Percentiles rank a stretch among this genome's conserved stretches.
Conservation (phyloP, 2,329 filamentous ascomycete species). For the Aspergillus sp. region DNA sequence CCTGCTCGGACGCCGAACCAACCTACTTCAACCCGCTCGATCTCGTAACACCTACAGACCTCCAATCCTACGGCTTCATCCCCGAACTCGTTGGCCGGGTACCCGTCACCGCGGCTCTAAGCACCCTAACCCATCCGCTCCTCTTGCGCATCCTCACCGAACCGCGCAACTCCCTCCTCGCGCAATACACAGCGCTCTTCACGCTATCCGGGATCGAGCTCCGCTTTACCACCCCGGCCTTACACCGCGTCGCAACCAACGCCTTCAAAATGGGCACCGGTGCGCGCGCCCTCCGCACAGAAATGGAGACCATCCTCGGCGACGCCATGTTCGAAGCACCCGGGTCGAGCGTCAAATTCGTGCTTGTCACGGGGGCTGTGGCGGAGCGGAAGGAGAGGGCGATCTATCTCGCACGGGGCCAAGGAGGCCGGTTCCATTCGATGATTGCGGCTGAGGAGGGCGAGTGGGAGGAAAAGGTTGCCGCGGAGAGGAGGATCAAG, state of each 20-base stretch:
- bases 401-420: slow-evolving; percentile 44
- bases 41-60: slow-evolving; percentile 63
- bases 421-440: slow-evolving; percentile 44
- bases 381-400: slow-evolving; percentile 53
- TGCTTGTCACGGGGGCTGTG: slow-evolving; percentile 63
- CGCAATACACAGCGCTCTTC: slow-evolving; percentile 85
- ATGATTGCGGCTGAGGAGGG: slow-evolving; percentile 45
- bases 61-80: slow-evolving; percentile 84
- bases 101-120: slow-evolving; percentile 79
- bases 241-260: slow-evolving; percentile 73
- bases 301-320: slow-evolving; percentile 68
- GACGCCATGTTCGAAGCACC: slow-evolving; percentile 78
- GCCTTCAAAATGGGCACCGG: slow-evolving; percentile 65
- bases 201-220: slow-evolving; percentile 68
- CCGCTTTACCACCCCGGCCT: slow-evolving; percentile 70
- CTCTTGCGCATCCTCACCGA: slow-evolving; percentile 86
- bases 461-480: slow-evolving; percentile 39
- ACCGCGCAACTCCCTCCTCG: slow-evolving; percentile 76
- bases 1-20: slow-evolving; percentile 39
- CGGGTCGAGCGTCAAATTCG: slow-evolving; percentile 56
- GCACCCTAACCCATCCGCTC: slow-evolving; percentile 58
- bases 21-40: slow-evolving; percentile 55
- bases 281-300: slow-evolving; percentile 67
- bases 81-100: slow-evolving; percentile 94
- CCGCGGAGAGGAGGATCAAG: slow-evolving; percentile 25